These are phyloP conservation scores for Lactarius deliciosus DNA, from an alignment of 768 basidiomycete species.

Conservation along the genomic window DNA sequence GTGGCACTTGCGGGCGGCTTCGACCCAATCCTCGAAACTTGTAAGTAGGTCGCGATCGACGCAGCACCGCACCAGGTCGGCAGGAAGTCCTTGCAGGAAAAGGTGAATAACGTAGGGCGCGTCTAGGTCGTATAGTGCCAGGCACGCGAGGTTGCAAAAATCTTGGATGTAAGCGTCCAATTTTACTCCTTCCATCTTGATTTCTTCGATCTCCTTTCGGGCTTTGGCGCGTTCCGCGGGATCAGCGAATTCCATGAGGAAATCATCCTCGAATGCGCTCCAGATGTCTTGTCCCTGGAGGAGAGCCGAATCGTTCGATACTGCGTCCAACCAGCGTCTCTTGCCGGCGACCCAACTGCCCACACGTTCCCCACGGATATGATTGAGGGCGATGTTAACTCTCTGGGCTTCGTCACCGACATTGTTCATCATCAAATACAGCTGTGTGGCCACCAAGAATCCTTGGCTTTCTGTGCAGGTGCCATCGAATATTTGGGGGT, in stretches of 20 bases:
- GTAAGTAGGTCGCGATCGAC: not conserved
- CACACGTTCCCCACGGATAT: not conserved
- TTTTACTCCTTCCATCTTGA: not conserved
- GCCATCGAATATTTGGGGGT: not conserved
- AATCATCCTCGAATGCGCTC: not conserved
- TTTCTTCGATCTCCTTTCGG: not conserved
- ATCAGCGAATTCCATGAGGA: not conserved
- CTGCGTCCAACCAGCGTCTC: not conserved
- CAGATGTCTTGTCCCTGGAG: not conserved
- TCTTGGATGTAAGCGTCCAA: not conserved
- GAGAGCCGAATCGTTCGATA: not conserved
- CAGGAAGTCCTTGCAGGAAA: not conserved
- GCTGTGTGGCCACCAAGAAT: not conserved
- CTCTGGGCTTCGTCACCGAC: not conserved
- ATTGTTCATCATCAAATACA: not conserved
- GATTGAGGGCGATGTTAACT: not conserved
- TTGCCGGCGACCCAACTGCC: not conserved
- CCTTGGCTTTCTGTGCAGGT: not conserved
- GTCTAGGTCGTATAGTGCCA: not conserved
- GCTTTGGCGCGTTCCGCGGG: not conserved
- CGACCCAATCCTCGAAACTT: not conserved
- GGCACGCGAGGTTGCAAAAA: not conserved
- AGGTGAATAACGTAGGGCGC: not conserved
- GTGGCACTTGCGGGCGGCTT: not conserved
- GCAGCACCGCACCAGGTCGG: not conserved